phyloP scores from a whole-genome alignment of 441 rosid species.

The Erodium moschatum region DNA sequence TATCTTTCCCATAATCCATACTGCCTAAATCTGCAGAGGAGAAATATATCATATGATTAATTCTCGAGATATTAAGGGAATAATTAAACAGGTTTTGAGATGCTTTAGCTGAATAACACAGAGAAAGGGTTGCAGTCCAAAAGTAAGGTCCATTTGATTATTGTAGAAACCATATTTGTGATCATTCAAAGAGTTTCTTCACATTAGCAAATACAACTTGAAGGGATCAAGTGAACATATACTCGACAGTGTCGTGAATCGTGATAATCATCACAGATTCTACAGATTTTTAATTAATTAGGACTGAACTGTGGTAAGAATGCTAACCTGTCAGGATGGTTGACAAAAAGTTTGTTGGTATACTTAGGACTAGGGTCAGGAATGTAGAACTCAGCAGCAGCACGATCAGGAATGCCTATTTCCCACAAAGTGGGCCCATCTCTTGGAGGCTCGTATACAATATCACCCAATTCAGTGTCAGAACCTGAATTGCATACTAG shows the following conservation, averaged over 20 bases:
- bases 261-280: neutral
- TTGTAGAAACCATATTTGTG: neutral
- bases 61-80: too few relatives aligned
- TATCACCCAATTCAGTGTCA: constrained; percentile 40
- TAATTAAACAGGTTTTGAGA: neutral
- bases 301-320: neutral
- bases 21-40: constrained; percentile 43
- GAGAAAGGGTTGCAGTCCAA: neutral
- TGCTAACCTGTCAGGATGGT: constrained; percentile 53
- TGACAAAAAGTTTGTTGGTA: constrained; percentile 41
- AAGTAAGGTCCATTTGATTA: neutral
- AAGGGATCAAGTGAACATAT: neutral
- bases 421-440: constrained; percentile 87
- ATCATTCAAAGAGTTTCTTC: neutral
- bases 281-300: neutral
- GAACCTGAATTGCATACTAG: constrained; percentile 33
- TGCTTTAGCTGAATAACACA: neutral
- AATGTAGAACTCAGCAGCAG: constrained; percentile 67
- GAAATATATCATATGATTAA: neutral
- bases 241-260: neutral
- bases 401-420: constrained; percentile 69
- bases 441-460: constrained; percentile 61
- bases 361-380: constrained; percentile 65
- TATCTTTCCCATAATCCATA: constrained; percentile 70
- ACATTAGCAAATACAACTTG: neutral